Conservation (phyloP, 768 basidiomycete species). For the Calvatia gigantea region DNA sequence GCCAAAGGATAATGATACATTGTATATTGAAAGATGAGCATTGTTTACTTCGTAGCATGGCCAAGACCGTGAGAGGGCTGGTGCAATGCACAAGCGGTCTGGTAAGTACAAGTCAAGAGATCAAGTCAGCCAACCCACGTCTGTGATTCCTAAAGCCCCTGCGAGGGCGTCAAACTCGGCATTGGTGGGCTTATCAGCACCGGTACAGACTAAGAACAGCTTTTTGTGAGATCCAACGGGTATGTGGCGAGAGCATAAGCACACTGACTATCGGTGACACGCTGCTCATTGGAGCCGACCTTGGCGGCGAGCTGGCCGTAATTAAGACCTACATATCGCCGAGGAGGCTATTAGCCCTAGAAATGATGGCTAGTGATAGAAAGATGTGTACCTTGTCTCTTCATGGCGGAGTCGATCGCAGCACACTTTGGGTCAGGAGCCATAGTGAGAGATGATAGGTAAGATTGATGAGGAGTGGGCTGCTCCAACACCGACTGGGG, state of each 20-base stretch:
- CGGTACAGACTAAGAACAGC: constrained; percentile 44
- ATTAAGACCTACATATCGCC: constrained; percentile 36
- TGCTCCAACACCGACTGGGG: too few species aligned
- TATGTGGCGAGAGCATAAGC: background rate
- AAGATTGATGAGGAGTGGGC: background rate
- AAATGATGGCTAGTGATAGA: background rate
- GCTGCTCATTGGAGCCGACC: constrained; percentile 39
- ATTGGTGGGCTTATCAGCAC: constrained; percentile 35
- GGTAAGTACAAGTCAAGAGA: background rate
- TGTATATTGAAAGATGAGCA: background rate
- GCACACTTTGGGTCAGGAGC: constrained; percentile 53
- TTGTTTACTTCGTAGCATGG: constrained; percentile 19
- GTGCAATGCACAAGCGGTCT: background rate
- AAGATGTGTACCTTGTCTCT: constrained; percentile 38
- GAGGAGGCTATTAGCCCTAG: background rate
- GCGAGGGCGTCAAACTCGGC: constrained; percentile 50
- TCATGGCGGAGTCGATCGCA: constrained; percentile 53
- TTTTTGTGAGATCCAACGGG: background rate
- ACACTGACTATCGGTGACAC: constrained; percentile 51
- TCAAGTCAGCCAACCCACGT: constrained; percentile 21
- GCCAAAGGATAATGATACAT: constrained; percentile 1
- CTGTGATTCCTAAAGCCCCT: constrained; percentile 34
- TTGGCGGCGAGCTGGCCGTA: constrained; percentile 46
- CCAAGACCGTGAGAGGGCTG: constrained; percentile 27
- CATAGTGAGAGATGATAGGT: constrained; percentile 28